These are phyloP conservation scores for Venturia aucupariae DNA, from an alignment of 2,329 filamentous ascomycete species.

Conservation along the genomic window DNA sequence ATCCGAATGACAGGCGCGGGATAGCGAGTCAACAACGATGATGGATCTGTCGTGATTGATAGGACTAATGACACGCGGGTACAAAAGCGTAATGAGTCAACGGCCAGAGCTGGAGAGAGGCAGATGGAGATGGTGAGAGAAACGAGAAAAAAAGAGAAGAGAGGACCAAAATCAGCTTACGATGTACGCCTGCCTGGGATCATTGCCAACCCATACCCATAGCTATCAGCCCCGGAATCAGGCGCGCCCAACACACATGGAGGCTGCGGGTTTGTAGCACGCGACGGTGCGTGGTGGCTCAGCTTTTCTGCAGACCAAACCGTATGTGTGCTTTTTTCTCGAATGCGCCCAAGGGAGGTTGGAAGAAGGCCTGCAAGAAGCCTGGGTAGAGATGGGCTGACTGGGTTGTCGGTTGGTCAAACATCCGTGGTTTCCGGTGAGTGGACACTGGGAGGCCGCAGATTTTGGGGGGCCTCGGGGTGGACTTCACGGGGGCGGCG, in stretches of 20 bases:
- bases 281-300: not conserved
- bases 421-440: not conserved
- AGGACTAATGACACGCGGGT: not conserved
- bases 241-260: not conserved
- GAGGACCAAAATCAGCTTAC: not conserved
- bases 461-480: not conserved
- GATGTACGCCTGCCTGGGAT: not conserved
- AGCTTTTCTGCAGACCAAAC: not conserved
- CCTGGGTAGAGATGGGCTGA: not conserved
- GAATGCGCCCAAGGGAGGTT: not conserved
- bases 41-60: not conserved
- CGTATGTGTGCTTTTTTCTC: not conserved
- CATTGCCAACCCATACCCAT: not conserved
- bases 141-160: not conserved
- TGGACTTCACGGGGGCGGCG: no score
- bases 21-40: not conserved
- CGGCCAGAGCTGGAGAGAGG: not conserved
- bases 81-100: not conserved
- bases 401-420: not conserved
- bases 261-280: not conserved
- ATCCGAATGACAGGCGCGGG: not conserved
- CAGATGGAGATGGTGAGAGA: no score
- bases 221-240: not conserved
- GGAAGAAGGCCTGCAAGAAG: not conserved
- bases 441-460: not conserved